phyloP scores from a whole-genome alignment of 2,329 filamentous ascomycete species.

The Colletotrichum falcatum region DNA sequence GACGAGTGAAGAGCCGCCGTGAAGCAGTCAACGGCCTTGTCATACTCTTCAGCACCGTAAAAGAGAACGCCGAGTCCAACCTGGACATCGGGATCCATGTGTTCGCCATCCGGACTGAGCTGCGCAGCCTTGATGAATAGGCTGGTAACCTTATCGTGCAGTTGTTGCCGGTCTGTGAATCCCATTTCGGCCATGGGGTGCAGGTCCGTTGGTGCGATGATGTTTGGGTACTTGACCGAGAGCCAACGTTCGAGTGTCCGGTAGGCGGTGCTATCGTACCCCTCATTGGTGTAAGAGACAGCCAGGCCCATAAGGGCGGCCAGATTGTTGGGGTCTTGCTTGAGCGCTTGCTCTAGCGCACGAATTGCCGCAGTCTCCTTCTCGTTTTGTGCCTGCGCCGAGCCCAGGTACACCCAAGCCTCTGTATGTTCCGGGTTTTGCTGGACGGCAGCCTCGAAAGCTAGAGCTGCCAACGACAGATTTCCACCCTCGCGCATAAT shows the following conservation, averaged over 20 bases:
- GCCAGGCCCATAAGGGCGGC: constrained; percentile 94
- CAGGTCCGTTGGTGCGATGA: constrained; percentile 79
- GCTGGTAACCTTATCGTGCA: constrained; percentile 91
- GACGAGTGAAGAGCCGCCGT: constrained; percentile 88
- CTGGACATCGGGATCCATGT: constrained; percentile 99
- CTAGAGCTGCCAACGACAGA: constrained; percentile 89
- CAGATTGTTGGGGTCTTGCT: constrained; percentile 87
- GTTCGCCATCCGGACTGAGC: constrained; percentile 88
- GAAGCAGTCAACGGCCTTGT: constrained; percentile 99
- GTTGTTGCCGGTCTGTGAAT: constrained; percentile 90
- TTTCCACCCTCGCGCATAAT: constrained; percentile 96
- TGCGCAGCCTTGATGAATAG: constrained; percentile 94
- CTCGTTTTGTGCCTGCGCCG: constrained; percentile 96
- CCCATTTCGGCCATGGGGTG: constrained; percentile 85
- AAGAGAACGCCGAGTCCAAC: constrained; percentile 97
- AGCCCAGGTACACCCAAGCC: constrained; percentile 93
- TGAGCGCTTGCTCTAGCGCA: constrained; percentile 90
- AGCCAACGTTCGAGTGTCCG: constrained; percentile 97
- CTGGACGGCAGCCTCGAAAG: constrained; percentile 95
- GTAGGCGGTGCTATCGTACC: constrained; percentile 97
- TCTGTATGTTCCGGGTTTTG: constrained; percentile 89
- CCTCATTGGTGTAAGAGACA: constrained; percentile 98
- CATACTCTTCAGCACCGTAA: constrained; percentile 97
- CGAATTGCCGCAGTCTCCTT: constrained; percentile 97
- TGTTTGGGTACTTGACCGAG: constrained; percentile 89